These are phyloP conservation scores for Clonostachys chloroleuca DNA, from an alignment of 2,329 filamentous ascomycete species.

Conservation along the genomic window DNA sequence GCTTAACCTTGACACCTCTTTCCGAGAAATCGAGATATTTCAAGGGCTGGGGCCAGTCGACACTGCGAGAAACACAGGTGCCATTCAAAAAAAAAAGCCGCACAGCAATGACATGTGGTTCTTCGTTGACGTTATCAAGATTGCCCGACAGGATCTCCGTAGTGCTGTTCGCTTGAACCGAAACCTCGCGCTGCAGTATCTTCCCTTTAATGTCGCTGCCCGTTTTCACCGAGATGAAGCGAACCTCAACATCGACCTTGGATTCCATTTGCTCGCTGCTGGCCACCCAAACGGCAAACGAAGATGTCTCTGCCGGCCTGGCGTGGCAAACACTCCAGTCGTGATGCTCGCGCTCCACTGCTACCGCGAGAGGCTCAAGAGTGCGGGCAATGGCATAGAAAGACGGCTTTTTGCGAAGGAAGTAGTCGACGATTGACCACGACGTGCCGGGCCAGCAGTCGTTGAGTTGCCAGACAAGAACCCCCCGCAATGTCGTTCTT, in stretches of 20 bases:
- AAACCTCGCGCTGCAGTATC: too few relatives aligned
- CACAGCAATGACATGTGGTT: background rate
- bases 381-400: slow-evolving; percentile 35
- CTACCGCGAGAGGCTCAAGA: slow-evolving; percentile 50
- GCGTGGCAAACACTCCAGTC: slow-evolving; percentile 6
- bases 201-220: too few relatives aligned
- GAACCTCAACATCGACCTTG: slow-evolving; percentile 16
- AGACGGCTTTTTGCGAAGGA: slow-evolving; percentile 58
- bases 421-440: slow-evolving; percentile 58
- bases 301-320: background rate
- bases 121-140: background rate
- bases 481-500: slow-evolving; percentile 53
- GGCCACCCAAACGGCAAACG: slow-evolving; percentile 34
- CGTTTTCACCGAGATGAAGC: slow-evolving; percentile 29
- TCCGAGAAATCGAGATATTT: background rate
- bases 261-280: slow-evolving; percentile 23
- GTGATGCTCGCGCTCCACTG: slow-evolving; percentile 30
- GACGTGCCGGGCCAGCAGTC: slow-evolving; percentile 61
- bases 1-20: background rate
- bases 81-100: background rate
- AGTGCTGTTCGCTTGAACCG: background rate
- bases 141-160: background rate
- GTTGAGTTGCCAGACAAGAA: slow-evolving; percentile 61
- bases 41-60: background rate
- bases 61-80: background rate